phyloP scores from a whole-genome alignment of 1,284 basidiomycete species.

The Fistulinella staudtii region DNA sequence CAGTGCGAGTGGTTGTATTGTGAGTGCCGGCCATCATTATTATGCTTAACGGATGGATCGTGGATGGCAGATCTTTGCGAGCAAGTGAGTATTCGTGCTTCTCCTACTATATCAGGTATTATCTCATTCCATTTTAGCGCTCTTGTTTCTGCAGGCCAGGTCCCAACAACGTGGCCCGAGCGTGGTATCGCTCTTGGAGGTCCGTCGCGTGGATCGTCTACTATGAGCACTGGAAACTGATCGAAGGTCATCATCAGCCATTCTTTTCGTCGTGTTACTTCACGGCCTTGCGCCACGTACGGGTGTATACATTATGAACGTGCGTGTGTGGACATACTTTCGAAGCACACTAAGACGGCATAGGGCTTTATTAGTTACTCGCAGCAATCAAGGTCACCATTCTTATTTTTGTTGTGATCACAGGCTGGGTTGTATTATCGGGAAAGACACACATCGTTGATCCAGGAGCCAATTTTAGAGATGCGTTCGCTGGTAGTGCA shows the following conservation, averaged over 20 bases:
- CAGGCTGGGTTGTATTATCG: slow-evolving; percentile 49
- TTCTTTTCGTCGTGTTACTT: slow-evolving; percentile 42
- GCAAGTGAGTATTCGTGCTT: slow-evolving; percentile 35
- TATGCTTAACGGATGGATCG: too few species aligned
- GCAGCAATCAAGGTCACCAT: slow-evolving; percentile 27
- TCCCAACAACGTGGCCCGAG: slow-evolving; percentile 44
- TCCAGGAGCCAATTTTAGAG: slow-evolving; percentile 43
- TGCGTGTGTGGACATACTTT: slow-evolving; percentile 13
- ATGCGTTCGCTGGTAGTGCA: slow-evolving; percentile 49
- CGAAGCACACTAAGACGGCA: background rate
- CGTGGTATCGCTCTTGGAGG: slow-evolving; percentile 57
- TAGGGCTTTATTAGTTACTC: slow-evolving; percentile 8
- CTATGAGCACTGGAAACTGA: background rate
- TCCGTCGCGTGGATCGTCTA: slow-evolving; percentile 16
- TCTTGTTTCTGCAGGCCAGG: slow-evolving; percentile 42
- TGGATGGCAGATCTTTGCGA: slow-evolving; percentile 34
- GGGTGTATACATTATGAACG: slow-evolving; percentile 50
- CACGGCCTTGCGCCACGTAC: slow-evolving; percentile 44
- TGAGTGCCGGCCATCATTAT: slow-evolving; percentile 36
- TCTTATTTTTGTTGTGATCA: slow-evolving; percentile 23
- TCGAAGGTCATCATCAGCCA: slow-evolving; percentile 29
- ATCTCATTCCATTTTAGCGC: slow-evolving; percentile 45
- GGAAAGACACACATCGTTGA: slow-evolving; percentile 43
- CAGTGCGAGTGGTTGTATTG: slow-evolving; percentile 54
- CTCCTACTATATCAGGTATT: too few species aligned